Percentiles rank a stretch among this genome's conserved stretches.
Conservation (phyloP, 805 yeast species). For the Metschnikowia chrysomelidarum region DNA sequence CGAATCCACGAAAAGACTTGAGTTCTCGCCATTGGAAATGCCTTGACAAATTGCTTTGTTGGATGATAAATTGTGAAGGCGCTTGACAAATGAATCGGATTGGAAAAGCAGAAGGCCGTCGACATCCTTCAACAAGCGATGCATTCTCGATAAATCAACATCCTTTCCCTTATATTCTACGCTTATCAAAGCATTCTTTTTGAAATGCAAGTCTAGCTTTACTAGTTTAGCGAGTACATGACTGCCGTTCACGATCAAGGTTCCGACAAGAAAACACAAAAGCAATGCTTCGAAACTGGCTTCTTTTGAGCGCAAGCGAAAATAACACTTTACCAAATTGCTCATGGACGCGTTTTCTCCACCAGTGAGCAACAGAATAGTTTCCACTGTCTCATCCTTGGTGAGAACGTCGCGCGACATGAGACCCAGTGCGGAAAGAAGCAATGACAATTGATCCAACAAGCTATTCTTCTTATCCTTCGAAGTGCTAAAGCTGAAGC, state of each 20-base stretch:
- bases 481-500: not conserved
- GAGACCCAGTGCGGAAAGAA: constrained; percentile 2
- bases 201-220: constrained; percentile 24
- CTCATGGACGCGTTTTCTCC: constrained; percentile 11
- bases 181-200: constrained; percentile 26
- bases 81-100: constrained; percentile 23
- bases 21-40: constrained; percentile 28
- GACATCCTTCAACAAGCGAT: constrained; percentile 26
- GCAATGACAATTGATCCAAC: constrained; percentile 1
- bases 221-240: constrained; percentile 23
- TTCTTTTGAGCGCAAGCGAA: constrained; percentile 28
- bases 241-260: constrained; percentile 23
- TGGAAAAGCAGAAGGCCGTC: constrained; percentile 34
- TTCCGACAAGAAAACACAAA: constrained; percentile 29
- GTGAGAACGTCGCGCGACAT: constrained; percentile 2
- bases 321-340: constrained; percentile 26
- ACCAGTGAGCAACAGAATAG: constrained; percentile 21
- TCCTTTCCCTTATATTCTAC: constrained; percentile 31
- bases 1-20: constrained; percentile 31
- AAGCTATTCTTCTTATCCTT: not conserved
- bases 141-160: constrained; percentile 22
- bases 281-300: constrained; percentile 34
- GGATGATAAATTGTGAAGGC: constrained; percentile 28
- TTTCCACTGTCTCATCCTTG: constrained; percentile 14
- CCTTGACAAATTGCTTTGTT: constrained; percentile 25